Evolutionary conservation across 306 rosid species (phyloP), one percentile per base, ranked within the genome.

Genomic region (Prosopis cineraria): DNA sequence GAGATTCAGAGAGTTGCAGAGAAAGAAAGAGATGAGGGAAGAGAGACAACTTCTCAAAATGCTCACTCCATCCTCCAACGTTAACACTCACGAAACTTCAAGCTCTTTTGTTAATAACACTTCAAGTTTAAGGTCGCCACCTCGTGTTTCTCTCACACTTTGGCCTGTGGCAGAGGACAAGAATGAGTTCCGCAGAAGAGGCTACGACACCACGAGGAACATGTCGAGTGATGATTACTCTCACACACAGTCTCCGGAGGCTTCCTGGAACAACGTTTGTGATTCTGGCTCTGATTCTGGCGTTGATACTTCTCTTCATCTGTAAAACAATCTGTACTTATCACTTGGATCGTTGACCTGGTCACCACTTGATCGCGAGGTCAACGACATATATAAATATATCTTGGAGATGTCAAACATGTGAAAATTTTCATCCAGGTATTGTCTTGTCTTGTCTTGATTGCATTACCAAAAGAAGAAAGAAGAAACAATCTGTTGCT

Each of bases 271-370:
- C 78, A 80, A 84, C 12, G 66, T 63, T 17, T 69, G 47, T 65
- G 86, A 78, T 69, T 67, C 65, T 59, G 67, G 31, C 30, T 65
- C 70, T 65, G 84, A 84, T 69, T 76, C 80, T 53, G 86, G 84
- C 59, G 90, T 94, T 63, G 97, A 94, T 87, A 94, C 98, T 80
- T 94, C 97, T 73, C 98, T 93, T 81, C 98, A 87, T 83, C 87
- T 94, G 62, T 94, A 74, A 90, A 83, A 82, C 66, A 48, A 45
- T 53, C 2, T 40, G 44, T 40, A 9, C 11, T 40, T 34, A 34
- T 40, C 44, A 10, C 44, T n/a, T n/a, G n/a, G n/a, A n/a, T n/a
- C n/a, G n/a, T n/a, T n/a, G n/a, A n/a, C n/a, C n/a, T n/a, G n/a
- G n/a, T n/a, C n/a, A n/a, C n/a, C n/a, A n/a, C n/a, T n/a, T n/a